phyloP scores from a whole-genome alignment of 345 rosid species.

The Dovyalis caffra region DNA sequence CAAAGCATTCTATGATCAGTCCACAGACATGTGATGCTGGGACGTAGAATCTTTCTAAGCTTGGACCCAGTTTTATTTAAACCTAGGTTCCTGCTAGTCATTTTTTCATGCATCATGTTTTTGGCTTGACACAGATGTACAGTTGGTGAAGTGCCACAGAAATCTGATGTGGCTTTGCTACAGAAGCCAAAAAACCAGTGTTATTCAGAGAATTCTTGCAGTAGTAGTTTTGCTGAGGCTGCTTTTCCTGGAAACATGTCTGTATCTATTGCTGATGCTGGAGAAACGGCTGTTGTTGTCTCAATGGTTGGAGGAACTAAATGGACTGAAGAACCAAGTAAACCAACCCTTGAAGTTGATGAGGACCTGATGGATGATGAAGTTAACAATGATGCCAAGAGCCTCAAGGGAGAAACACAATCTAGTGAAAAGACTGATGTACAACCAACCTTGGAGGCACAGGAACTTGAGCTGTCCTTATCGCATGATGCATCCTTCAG shows the following conservation, averaged over 20 bases:
- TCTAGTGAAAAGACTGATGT: slow-evolving; percentile 31
- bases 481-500: slow-evolving; percentile 38
- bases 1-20: not conserved
- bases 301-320: slow-evolving; percentile 63
- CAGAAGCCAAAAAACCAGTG: slow-evolving; percentile 38
- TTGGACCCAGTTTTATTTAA: not conserved
- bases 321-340: slow-evolving; percentile 40
- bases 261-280: slow-evolving; percentile 83
- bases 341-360: slow-evolving; percentile 34
- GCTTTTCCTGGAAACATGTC: slow-evolving; percentile 63
- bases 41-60: not conserved
- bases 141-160: slow-evolving; percentile 43
- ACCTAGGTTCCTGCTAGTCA: not conserved
- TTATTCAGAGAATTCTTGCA: slow-evolving; percentile 39
- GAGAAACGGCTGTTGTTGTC: slow-evolving; percentile 92
- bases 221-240: slow-evolving; percentile 47
- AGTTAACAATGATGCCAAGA: slow-evolving; percentile 30
- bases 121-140: slow-evolving; percentile 54
- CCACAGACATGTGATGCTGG: not conserved
- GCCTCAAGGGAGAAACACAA: slow-evolving; percentile 26
- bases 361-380: slow-evolving; percentile 29
- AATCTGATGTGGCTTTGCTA: slow-evolving; percentile 38
- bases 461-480: slow-evolving; percentile 45
- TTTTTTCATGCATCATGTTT: slow-evolving; percentile 13
- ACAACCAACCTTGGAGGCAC: slow-evolving; percentile 32